Evolutionary conservation across 768 basidiomycete species (phyloP).

Genomic region (Heimioporus sp.): DNA sequence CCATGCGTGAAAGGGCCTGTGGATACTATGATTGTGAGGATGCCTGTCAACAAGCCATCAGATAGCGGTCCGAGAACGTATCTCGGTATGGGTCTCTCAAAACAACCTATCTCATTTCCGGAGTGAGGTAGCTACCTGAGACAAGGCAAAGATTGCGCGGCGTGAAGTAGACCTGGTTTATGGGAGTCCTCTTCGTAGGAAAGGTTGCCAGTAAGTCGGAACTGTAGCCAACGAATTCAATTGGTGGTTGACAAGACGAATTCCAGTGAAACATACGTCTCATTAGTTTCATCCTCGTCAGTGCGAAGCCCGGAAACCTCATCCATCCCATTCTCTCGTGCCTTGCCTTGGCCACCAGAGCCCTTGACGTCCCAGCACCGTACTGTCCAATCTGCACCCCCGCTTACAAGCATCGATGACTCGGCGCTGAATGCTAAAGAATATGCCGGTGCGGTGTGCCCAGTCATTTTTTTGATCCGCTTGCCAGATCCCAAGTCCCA

Average conservation of each 20-base stretch:
- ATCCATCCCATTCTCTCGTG: slow-evolving; percentile 52
- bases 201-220: slow-evolving; percentile 86
- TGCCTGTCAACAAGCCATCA: not conserved
- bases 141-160: slow-evolving; percentile 91
- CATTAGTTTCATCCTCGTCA: slow-evolving; percentile 53
- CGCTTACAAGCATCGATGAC: slow-evolving; percentile 86
- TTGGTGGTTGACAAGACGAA: not conserved
- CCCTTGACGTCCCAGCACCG: slow-evolving; percentile 97
- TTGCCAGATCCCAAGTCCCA: slow-evolving; percentile 98
- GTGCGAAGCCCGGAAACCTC: slow-evolving; percentile 32
- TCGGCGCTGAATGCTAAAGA: slow-evolving; percentile 91
- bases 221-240: slow-evolving; percentile 39
- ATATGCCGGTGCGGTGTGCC: slow-evolving; percentile 87
- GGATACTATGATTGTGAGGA: not conserved
- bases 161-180: slow-evolving; percentile 91
- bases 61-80: not conserved
- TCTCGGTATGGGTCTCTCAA: not conserved
- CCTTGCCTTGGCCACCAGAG: slow-evolving; percentile 63
- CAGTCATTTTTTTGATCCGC: slow-evolving; percentile 94
- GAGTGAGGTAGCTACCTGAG: slow-evolving; percentile 69
- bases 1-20: not conserved
- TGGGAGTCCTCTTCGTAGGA: slow-evolving; percentile 93
- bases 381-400: slow-evolving; percentile 93
- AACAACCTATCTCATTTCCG: slow-evolving; percentile 46
- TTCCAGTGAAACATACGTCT: slow-evolving; percentile 58